Evolutionary conservation across 2,329 filamentous ascomycete genomes (phyloP), one percentile per base, ranked within the genome.

Genomic region (Ophiostoma sp.): DNA sequence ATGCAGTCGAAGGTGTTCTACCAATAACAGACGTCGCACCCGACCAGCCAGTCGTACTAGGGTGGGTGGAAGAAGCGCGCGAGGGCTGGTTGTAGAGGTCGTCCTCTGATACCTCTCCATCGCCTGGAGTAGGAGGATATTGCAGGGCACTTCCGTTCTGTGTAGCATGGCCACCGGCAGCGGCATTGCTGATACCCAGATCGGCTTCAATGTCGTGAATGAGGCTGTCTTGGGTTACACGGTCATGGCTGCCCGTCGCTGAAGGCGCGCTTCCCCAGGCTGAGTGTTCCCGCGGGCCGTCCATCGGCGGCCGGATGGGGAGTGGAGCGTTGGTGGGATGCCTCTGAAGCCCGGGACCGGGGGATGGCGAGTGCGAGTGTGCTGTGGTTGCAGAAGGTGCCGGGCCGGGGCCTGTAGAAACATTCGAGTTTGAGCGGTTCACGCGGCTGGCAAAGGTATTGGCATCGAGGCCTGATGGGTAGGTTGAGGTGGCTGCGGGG

Each of bases 301-400:
- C 82, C 73, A 81, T 79, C 31, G 71, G 68, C 64, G 82, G 86
- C 65, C 84, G 82, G 71, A 79, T 86, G n/a, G 86, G 84, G 66
- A 89, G 78, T 60, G 87, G 83, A 70, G 87, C 83, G 77, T 88
- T 84, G 20, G 87, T 89, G 1, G 87, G 86, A 71, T 88, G 85
- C 68, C 86, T 81, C 71, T 83, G 81, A 13, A 87, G 76, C n/a
- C 83, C 81, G 1, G 82, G 78, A 6, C 82, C 81, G 33, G 80
- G 76, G 66, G 83, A 81, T 35, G 79, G 74, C 13, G 65, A 44
- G 64, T 67, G 64, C 3, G 64, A 41, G 35, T 79, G 80, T 20
- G 76, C 73, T 1, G 79, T 80, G 3, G 84, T 81, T 0, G 84
- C 84, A 6, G 79, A 80, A 3, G 84, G 81, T 0, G 84, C 84